Evolutionary conservation across 306 rosid species (phyloP), one percentile per base, ranked within the genome.

Genomic region (Mimosa pudica): DNA sequence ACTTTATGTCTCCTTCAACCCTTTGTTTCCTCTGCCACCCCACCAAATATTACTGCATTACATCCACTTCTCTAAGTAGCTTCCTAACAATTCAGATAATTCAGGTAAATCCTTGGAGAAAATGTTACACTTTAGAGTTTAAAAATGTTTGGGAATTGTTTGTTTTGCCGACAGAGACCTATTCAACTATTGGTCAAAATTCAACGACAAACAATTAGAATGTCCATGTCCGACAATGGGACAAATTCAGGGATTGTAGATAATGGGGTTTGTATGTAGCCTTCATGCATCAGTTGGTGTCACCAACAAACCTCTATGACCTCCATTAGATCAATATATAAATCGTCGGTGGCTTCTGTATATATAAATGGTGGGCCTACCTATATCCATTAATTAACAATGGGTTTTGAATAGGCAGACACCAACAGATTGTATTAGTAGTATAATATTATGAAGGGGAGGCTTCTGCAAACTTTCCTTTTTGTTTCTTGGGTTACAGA

Each of bases 1-100:
- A 57, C 86, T 77, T 38, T 76, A 17, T 82, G 84, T 86, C 85
- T 80, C 64, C 44, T 38, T 16, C 89, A 90, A 24, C 67, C 36
- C 14, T 24, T 10, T 3, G 30, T 2, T 55, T n/a, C 61, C 61
- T 55, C 61, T 7, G 61, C n/a, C 44, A 17, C 44, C 69, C 8
- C 41, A 33, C 10, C 7, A 58, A 58, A 58, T 5, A 7, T 0
- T 57, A 32, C 11, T 8, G 8, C 16, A 18, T 57, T 8, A 18
- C 16, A 18, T 18, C 8, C 41, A 63, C 38, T 30, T 30, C 38
- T 61, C 66, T 11, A 61, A 1, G 2, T 10, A 12, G 24, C 30
- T 51, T 14, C 18, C 61, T 2, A 38, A 8, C 11, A 10, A 8
- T 61, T 24, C 67, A 61, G 64, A 3, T 14, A 30, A 61, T 38